Conservation (phyloP, 2,329 filamentous ascomycete genomes). For the Capronia epimyces region DNA sequence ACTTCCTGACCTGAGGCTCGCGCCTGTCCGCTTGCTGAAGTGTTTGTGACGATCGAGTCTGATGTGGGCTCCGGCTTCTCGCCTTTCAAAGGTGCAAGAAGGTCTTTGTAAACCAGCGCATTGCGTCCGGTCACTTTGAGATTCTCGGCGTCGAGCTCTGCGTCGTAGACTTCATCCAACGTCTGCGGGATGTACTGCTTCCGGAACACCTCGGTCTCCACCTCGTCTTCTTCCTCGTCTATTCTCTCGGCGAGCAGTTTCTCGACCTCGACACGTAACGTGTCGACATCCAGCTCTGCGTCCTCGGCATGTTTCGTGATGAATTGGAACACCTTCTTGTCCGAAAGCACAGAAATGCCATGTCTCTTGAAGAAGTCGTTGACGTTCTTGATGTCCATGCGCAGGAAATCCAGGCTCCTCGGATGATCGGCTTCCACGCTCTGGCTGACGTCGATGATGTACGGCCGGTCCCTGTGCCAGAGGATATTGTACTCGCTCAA, state of each 20-base stretch:
- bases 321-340: slow-evolving; percentile 78
- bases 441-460: slow-evolving; percentile 96
- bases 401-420: slow-evolving; percentile 81
- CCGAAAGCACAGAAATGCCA: slow-evolving; percentile 72
- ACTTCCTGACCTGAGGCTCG: slow-evolving; percentile 38
- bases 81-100: slow-evolving; percentile 56
- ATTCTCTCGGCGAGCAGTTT: slow-evolving; percentile 59
- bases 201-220: slow-evolving; percentile 87
- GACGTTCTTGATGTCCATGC: slow-evolving; percentile 98
- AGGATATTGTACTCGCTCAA: slow-evolving; percentile 97
- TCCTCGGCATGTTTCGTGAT: slow-evolving; percentile 58
- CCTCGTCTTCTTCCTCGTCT: slow-evolving; percentile 57
- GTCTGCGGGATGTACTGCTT: slow-evolving; percentile 96
- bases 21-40: slow-evolving; percentile 33
- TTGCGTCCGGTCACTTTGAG: slow-evolving; percentile 67
- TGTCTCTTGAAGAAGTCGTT: slow-evolving; percentile 86
- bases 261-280: slow-evolving; percentile 59
- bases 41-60: not conserved
- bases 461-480: slow-evolving; percentile 75
- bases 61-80: slow-evolving; percentile 2
- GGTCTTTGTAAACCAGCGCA: slow-evolving; percentile 76
- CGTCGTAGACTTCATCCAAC: slow-evolving; percentile 90
- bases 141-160: slow-evolving; percentile 81
- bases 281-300: slow-evolving; percentile 54
- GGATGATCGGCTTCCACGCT: slow-evolving; percentile 97